These are phyloP conservation scores for Groenewaldozyma tartarivorans DNA, from an alignment of 805 yeast species.

Conservation along the genomic window DNA sequence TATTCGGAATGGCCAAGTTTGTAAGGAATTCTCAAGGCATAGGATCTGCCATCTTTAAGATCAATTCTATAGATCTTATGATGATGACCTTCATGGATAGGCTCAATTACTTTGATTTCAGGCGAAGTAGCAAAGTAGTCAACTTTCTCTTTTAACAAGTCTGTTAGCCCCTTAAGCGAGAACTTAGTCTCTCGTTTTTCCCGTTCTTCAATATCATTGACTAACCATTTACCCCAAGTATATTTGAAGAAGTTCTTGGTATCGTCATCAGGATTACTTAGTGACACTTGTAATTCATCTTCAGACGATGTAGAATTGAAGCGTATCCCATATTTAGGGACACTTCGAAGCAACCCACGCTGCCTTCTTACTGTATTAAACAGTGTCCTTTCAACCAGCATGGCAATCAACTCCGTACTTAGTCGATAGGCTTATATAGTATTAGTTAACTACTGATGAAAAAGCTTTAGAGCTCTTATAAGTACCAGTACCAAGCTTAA, in stretches of 20 bases:
- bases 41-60: slow-evolving; percentile 46
- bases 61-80: slow-evolving; percentile 75
- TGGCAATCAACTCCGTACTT: too few relatives aligned
- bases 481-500: too few relatives aligned
- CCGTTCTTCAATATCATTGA: slow-evolving; percentile 66
- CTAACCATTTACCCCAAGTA: slow-evolving; percentile 93
- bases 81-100: slow-evolving; percentile 90
- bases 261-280: slow-evolving; percentile 9
- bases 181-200: slow-evolving; percentile 70
- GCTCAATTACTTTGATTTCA: slow-evolving; percentile 59
- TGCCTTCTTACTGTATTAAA: too few relatives aligned
- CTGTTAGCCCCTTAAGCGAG: slow-evolving; percentile 65
- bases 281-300: slow-evolving; percentile 6
- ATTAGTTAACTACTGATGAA: too few relatives aligned
- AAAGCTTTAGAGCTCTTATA: too few relatives aligned
- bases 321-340: too few relatives aligned
- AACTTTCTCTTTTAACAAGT: slow-evolving; percentile 23
- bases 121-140: slow-evolving; percentile 27
- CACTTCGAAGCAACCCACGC: too few relatives aligned
- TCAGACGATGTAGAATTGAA: too few relatives aligned
- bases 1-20: slow-evolving; percentile 57
- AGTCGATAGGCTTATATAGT: too few relatives aligned
- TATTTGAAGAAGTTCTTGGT: slow-evolving; percentile 58
- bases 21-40: slow-evolving; percentile 81
- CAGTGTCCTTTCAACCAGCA: too few relatives aligned